These are phyloP conservation scores for Conticribra guillardii DNA, from an alignment of 108 stramenopile genomes.

Conservation along the genomic window DNA sequence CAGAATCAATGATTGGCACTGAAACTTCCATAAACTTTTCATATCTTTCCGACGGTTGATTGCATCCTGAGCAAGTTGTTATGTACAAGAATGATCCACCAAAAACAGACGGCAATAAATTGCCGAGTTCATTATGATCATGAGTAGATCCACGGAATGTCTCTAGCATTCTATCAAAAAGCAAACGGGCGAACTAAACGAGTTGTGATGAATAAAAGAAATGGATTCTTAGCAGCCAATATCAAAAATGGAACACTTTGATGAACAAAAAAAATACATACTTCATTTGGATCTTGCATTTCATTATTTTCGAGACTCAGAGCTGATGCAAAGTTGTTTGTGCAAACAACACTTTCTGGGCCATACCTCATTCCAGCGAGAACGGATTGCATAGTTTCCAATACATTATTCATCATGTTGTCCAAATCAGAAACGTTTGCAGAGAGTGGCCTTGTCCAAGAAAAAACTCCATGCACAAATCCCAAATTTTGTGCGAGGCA, in stretches of 20 bases:
- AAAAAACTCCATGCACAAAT: constrained; percentile 76
- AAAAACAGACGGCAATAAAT: constrained; percentile 68
- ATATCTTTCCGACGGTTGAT: constrained; percentile 42
- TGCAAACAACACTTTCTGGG: constrained; percentile 55
- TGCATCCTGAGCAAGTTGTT: constrained; percentile 68
- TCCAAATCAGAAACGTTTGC: neutral
- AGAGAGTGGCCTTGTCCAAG: constrained; percentile 50
- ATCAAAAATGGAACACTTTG: neutral
- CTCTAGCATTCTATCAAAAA: constrained; percentile 84
- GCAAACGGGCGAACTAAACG: constrained; percentile 72
- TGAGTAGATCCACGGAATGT: constrained; percentile 54
- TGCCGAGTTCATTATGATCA: constrained; percentile 24
- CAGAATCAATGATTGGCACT: constrained; percentile 64
- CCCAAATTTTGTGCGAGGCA: constrained; percentile 84
- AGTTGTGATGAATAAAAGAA: constrained; percentile 2
- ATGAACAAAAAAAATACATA: constrained; percentile 7
- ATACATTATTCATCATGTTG: constrained; percentile 63
- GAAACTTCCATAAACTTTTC: constrained; percentile 80
- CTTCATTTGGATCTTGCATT: constrained; percentile 92
- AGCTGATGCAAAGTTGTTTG: constrained; percentile 72
- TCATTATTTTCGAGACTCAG: constrained; percentile 77
- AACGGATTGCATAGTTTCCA: constrained; percentile 65
- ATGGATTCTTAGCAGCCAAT: neutral
- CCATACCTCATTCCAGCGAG: constrained; percentile 73
- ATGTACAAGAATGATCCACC: constrained; percentile 66